Evolutionary conservation across 129 eudicot genomes (phyloP), one percentile per base, ranked within the genome.

Genomic region (Gnaphalium uliginosum): DNA sequence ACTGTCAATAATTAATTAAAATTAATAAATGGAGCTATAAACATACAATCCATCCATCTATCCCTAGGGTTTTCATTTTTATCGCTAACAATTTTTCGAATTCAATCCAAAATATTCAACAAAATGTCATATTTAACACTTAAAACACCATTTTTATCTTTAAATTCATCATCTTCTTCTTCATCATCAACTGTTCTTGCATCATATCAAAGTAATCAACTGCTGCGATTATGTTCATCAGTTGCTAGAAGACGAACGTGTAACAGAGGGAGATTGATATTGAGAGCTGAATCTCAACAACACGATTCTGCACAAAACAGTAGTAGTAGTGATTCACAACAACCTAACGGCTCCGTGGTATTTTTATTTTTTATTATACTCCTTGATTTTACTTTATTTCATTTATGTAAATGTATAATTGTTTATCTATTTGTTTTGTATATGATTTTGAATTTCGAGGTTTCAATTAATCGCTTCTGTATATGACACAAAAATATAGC

Each of bases 291-390:
- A 53, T 81, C 89, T 57, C 79, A 79, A 27, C 79, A 68, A 30
- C 68, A 74, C 25, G 88, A 87, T 72, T 74, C 83, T 32, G 66
- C 87, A 0, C 26, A 74, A 15, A 66, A 53, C 50, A 77, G 32
- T 43, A 67, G 43, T 41, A 54, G 70, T 57, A 68, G 78, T 11
- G 92, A 92, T 66, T 80, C 94, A 19, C 88, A 86, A 67, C 79
- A 84, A 70, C 81, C 93, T 14, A 94, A 90, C 53, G 98, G 88
- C 59, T 81, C 91, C 4, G 68, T 85, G 96, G 98, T 94, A 88
- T 27, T 22, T 4, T 22, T 8, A 19, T 4, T 57, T 22, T 29
- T 2, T 29, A 29, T 0, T 2, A 29, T 29, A 6, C 1, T 3
- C 23, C 5, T 72, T 17, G 14, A 53, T n/a, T 35, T 25, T 51